Conservation (phyloP, 257 asterid genomes). For the Gynochthodes officinalis region DNA sequence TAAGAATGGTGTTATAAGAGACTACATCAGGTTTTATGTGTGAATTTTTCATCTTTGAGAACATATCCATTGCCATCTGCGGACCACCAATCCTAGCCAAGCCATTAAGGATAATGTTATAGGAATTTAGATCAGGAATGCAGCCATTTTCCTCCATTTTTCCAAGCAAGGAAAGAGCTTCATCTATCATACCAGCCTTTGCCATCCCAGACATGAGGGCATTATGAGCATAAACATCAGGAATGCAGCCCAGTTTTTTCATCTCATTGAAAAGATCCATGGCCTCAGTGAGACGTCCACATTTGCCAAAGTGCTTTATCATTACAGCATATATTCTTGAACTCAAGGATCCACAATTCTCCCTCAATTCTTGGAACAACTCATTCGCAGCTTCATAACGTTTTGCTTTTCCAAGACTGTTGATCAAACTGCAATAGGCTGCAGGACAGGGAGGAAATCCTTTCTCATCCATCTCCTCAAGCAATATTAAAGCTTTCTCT, state of each 20-base stretch:
- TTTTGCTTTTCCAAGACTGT: conserved; percentile 66
- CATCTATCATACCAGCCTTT: conserved; percentile 36
- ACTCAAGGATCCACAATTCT: conserved; percentile 41
- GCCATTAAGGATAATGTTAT: conserved; percentile 42
- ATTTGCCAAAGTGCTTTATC: conserved; percentile 46
- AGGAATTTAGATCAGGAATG: conserved; percentile 38
- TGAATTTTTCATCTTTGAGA: conserved; percentile 35
- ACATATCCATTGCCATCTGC: conserved; percentile 34
- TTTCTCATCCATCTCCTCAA: conserved; percentile 95
- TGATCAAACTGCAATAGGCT: conserved; percentile 95
- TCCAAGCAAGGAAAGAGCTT: conserved; percentile 33
- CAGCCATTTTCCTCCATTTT: conserved; percentile 38
- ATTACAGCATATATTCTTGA: conserved; percentile 50
- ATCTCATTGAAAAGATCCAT: conserved; percentile 38
- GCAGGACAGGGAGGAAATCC: conserved; percentile 94
- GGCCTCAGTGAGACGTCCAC: conserved; percentile 37
- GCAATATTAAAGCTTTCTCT: conserved; percentile 68
- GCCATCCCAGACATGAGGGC: conserved; percentile 52
- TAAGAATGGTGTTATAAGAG: conserved; percentile 40
- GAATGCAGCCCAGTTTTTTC: conserved; percentile 34
- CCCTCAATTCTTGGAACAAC: conserved; percentile 44
- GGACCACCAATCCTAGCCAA: conserved; percentile 34
- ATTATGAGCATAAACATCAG: conserved; percentile 42
- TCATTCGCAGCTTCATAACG: conserved; percentile 75
- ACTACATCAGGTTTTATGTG: conserved; percentile 32